Evolutionary conservation across 2,329 filamentous ascomycete species (phyloP).

Genomic region (Trichoderma arundinaceum): DNA sequence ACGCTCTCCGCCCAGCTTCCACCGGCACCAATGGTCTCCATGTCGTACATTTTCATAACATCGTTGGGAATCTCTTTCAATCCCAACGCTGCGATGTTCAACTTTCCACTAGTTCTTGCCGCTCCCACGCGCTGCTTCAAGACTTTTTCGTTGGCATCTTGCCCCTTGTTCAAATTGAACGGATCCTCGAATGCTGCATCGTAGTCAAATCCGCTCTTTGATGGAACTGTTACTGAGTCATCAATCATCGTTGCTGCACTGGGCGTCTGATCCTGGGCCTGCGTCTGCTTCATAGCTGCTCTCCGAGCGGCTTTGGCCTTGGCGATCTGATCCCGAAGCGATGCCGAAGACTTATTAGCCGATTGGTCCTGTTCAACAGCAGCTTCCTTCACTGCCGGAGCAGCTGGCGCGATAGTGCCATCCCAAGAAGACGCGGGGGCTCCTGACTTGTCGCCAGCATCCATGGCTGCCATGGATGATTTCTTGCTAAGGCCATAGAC

Average conservation of each 20-base stretch:
- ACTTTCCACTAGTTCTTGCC: slow-evolving; percentile 76
- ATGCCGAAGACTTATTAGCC: slow-evolving; percentile 72
- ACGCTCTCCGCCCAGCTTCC: slow-evolving; percentile 90
- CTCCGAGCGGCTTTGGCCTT: slow-evolving; percentile 85
- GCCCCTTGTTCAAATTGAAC: slow-evolving; percentile 69
- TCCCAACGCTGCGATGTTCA: slow-evolving; percentile 87
- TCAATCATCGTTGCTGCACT: slow-evolving; percentile 23
- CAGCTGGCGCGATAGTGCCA: slow-evolving; percentile 40
- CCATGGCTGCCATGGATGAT: slow-evolving; percentile 54
- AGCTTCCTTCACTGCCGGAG: slow-evolving; percentile 31
- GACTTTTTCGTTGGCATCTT: slow-evolving; percentile 66
- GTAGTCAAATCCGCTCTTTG: slow-evolving; percentile 55
- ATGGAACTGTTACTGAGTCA: slow-evolving; percentile 51
- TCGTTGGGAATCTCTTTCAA: slow-evolving; percentile 80
- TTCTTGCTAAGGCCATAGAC: slow-evolving; percentile 62
- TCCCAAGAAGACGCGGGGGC: slow-evolving; percentile 39
- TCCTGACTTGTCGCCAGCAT: slow-evolving; percentile 30
- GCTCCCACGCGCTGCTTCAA: slow-evolving; percentile 73
- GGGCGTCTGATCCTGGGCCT: slow-evolving; percentile 31
- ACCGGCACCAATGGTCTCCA: slow-evolving; percentile 67
- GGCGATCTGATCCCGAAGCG: slow-evolving; percentile 87
- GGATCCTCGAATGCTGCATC: slow-evolving; percentile 64
- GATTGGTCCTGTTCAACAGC: slow-evolving; percentile 3
- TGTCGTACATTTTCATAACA: slow-evolving; percentile 88
- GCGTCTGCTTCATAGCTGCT: slow-evolving; percentile 51